These are phyloP conservation scores for Drosera spatulata DNA, from an alignment of 179 eudicot genomes.

Conservation along the genomic window DNA sequence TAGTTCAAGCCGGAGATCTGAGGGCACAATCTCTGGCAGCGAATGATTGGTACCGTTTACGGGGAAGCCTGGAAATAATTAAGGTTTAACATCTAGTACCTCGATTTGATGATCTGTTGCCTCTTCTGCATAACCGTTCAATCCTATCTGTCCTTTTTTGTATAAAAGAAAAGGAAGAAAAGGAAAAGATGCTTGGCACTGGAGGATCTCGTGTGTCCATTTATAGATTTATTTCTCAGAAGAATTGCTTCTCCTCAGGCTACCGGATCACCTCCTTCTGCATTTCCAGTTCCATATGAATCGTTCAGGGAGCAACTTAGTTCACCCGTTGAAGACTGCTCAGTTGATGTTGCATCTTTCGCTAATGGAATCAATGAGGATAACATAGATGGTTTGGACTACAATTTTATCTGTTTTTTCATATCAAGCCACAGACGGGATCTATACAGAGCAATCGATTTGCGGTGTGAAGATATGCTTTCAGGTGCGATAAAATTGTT, in stretches of 20 bases:
- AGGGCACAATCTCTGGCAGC: constrained; percentile 57
- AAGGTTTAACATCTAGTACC: constrained; percentile 32
- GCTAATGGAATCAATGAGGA: constrained; percentile 23
- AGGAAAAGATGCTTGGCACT: no score
- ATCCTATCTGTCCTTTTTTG: background rate
- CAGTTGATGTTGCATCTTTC: constrained; percentile 11
- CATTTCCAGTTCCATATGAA: constrained; percentile 78
- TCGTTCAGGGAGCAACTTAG: constrained; percentile 44
- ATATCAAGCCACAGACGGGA: constrained; percentile 68
- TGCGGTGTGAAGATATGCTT: constrained; percentile 94
- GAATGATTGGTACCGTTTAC: constrained; percentile 94
- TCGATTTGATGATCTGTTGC: background rate
- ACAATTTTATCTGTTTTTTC: constrained; percentile 76
- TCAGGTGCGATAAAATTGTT: constrained; percentile 30
- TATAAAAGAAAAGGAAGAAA: background rate
- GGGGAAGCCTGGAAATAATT: constrained; percentile 84
- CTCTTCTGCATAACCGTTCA: background rate
- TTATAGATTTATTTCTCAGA: background rate
- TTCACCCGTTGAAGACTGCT: constrained; percentile 21
- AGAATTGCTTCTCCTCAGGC: constrained; percentile 37
- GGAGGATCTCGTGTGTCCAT: no score
- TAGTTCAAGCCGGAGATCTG: constrained; percentile 71
- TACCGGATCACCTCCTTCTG: constrained; percentile 79
- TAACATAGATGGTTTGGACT: constrained; percentile 52
- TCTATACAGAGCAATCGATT: constrained; percentile 78